Evolutionary conservation across 2,329 filamentous ascomycete species (phyloP).

Genomic region (Diplodia sapinea): DNA sequence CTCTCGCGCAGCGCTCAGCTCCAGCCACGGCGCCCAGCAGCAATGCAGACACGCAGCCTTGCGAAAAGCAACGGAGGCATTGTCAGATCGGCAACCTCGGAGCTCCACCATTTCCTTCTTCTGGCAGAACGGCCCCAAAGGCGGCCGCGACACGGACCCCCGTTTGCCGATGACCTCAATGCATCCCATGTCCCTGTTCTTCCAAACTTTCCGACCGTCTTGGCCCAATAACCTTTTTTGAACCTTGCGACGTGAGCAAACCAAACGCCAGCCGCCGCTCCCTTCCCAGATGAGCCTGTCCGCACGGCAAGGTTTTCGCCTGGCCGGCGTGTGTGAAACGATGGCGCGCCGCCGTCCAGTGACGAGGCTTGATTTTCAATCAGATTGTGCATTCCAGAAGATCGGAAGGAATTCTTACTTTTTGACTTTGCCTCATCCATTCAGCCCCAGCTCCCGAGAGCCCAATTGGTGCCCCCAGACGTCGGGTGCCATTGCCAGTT

Average conservation of each 20-base stretch:
- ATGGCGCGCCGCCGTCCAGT: background rate
- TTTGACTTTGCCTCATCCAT: background rate
- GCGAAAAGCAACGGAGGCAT: constrained; percentile 10
- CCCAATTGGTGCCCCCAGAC: background rate
- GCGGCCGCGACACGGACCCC: constrained; percentile 16
- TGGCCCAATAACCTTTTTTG: constrained; percentile 25
- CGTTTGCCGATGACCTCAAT: constrained; percentile 6
- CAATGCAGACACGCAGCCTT: constrained; percentile 4
- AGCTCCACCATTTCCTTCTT: constrained; percentile 21
- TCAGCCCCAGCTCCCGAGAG: background rate
- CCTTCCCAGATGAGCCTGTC: constrained; percentile 21
- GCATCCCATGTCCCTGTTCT: constrained; percentile 18
- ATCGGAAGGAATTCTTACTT: constrained; percentile 1
- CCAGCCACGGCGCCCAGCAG: background rate
- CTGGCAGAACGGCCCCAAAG: background rate
- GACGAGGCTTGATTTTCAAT: constrained; percentile 18
- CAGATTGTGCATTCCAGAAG: constrained; percentile 29
- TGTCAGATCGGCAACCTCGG: background rate
- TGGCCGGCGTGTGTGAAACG: constrained; percentile 2
- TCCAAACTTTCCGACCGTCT: constrained; percentile 22
- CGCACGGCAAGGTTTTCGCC: constrained; percentile 6
- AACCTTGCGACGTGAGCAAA: constrained; percentile 23
- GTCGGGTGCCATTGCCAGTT: constrained; percentile 4
- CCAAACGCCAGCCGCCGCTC: constrained; percentile 7
- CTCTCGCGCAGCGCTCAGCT: constrained; percentile 16